Evolutionary conservation across 2,329 filamentous ascomycete species (phyloP).

Genomic region (Sporothrix pallida): DNA sequence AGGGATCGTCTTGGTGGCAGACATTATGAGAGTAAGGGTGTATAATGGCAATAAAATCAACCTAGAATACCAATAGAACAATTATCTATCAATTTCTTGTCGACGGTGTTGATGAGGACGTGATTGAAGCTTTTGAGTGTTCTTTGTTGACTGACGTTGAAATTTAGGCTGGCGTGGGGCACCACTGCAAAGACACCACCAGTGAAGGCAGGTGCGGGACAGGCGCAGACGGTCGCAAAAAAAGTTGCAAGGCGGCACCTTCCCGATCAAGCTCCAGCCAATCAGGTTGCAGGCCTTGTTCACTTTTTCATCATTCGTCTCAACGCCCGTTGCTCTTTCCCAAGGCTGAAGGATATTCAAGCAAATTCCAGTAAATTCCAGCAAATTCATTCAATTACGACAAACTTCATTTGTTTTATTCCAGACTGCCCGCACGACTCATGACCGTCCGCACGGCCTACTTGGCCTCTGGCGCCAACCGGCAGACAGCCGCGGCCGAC

Average conservation of each 20-base stretch:
- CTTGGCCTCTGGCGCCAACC: constrained; percentile 83
- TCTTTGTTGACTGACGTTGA: background rate
- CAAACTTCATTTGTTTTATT: background rate
- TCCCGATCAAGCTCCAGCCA: constrained; percentile 26
- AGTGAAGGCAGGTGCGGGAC: background rate
- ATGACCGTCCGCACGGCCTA: constrained; percentile 49
- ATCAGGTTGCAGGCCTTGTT: constrained; percentile 34
- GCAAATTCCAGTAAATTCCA: background rate
- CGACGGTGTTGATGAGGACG: background rate
- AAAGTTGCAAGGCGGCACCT: background rate
- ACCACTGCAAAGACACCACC: background rate
- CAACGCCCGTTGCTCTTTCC: constrained; percentile 1
- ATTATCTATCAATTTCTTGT: background rate
- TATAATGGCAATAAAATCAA: background rate
- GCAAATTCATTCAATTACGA: background rate
- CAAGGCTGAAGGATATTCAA: background rate
- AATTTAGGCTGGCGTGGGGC: constrained; percentile 12
- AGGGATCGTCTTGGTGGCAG: constrained; percentile 38
- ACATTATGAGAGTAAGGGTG: background rate
- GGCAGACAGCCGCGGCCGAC: constrained; percentile 87
- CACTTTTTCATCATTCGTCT: constrained; percentile 3
- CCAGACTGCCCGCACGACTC: background rate
- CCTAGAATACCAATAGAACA: background rate
- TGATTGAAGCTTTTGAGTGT: background rate
- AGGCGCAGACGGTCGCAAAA: background rate